Base-by-base conservation (phyloP, 1,139 yeast genomes). In the Suhomyces terraborum region DNA sequence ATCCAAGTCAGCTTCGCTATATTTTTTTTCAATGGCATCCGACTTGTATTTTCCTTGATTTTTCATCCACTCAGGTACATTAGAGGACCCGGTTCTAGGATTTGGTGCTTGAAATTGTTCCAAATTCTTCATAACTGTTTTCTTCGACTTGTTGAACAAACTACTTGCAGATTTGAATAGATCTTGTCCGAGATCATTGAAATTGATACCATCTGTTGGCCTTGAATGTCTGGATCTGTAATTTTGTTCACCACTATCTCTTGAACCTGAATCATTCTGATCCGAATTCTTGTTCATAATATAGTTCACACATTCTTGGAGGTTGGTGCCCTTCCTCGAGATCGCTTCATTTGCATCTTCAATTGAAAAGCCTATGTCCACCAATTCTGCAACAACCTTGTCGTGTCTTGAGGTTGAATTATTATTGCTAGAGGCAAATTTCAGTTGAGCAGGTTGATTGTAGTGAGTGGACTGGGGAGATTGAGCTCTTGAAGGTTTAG, bases 61-160 rank as follows among this genome's bases (percentile, higher is more conserved):
- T 44, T 70, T 73, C 93, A 88, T 84, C 96, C 96, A 88, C 3
- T 84, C 81, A 0, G 96, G 96, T 46, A 75, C 64, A 12, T 77
- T 76, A 8, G 50, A 28, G 9, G 27, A 13, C 9, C 32, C 13
- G 24, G 18, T 27, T 19, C 24, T 43, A 33, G 31, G 10, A 6
- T 66, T 46, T 19, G 41, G 50, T 10, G 59, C 59, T 48, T 79
- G 79, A 49, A 83, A 78, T 53, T 77, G 79, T 42, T 81, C 86
- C 32, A 85, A 67, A 30, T 87, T 86, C 52, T 81, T 80, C 51
- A 80, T 75, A 5, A 86, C 71, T 22, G 82, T 80, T 45, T 80
- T 69, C 45, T 75, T 74, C 2, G 93, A 85, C 48, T 79, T 77
- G 43, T 76, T 73, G 53, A 84, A 75, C 34, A 84, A 64, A 32